Percentiles rank a stretch among this genome's conserved stretches.
phyloP scores from a whole-genome alignment of 2,329 filamentous ascomycete species.

The Pseudogymnoascus pannorum region DNA sequence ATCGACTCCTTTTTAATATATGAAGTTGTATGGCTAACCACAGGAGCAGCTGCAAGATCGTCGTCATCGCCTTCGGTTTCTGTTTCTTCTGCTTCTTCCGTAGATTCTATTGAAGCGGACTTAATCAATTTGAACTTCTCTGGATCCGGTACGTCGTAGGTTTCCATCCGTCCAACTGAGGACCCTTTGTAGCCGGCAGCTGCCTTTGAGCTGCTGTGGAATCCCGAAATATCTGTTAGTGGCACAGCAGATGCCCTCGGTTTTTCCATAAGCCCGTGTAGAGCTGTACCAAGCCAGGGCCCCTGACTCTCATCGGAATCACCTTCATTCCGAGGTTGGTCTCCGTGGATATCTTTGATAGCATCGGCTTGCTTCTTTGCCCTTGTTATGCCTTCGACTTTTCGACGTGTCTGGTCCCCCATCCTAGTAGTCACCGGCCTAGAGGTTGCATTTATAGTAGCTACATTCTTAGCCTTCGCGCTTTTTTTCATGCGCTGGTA shows the following conservation, averaged over 20 bases:
- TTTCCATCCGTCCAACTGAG: constrained; percentile 22
- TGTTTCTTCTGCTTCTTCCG: constrained; percentile 11
- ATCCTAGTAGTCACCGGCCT: constrained; percentile 32
- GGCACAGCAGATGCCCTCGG: constrained; percentile 18
- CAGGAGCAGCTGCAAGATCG: constrained; percentile 21
- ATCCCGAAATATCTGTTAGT: constrained; percentile 1
- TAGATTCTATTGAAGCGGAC: not conserved
- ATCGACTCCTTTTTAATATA: not conserved
- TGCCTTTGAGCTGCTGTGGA: constrained; percentile 8
- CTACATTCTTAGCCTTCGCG: constrained; percentile 47
- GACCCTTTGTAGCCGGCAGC: constrained; percentile 1
- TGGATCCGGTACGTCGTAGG: constrained; percentile 15
- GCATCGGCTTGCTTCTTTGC: constrained; percentile 32
- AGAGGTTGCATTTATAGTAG: constrained; percentile 33
- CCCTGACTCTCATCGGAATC: constrained; percentile 28
- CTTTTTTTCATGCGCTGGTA: constrained; percentile 60
- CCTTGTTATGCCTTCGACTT: constrained; percentile 29
- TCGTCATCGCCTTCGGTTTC: constrained; percentile 22
- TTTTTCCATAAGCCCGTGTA: constrained; percentile 39
- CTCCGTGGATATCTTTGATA: constrained; percentile 20
- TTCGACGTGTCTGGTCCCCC: constrained; percentile 24
- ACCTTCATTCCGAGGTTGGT: constrained; percentile 18
- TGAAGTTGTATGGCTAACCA: constrained; percentile 11
- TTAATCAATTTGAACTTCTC: not conserved
- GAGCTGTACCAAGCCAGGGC: constrained; percentile 32